Percentiles rank a stretch among this genome's conserved stretches.
Conservation (phyloP, 192 early-diverging fungal species). For the Coemansia umbellata region DNA sequence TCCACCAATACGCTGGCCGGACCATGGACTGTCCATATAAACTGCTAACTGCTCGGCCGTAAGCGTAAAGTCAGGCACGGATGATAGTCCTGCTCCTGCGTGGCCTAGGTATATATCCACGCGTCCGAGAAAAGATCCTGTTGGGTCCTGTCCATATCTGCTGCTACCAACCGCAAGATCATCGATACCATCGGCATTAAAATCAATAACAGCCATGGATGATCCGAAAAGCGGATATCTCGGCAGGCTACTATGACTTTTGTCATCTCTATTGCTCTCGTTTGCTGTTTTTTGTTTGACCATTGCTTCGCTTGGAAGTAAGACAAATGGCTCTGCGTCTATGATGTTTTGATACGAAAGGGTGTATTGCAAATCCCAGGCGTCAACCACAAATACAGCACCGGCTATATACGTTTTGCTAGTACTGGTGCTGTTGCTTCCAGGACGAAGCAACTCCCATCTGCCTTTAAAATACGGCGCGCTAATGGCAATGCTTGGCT, state of each 20-base stretch:
- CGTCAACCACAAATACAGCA: slow-evolving; percentile 53
- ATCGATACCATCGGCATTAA: slow-evolving; percentile 83
- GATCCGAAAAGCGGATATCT: slow-evolving; percentile 66
- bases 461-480: slow-evolving; percentile 55
- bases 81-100: slow-evolving; percentile 43
- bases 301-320: slow-evolving; percentile 13
- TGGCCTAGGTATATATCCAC: slow-evolving; percentile 70
- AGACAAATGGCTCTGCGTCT: slow-evolving; percentile 35
- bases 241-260: background rate
- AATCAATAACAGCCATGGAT: slow-evolving; percentile 70
- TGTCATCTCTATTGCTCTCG: background rate
- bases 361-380: slow-evolving; percentile 1
- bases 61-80: slow-evolving; percentile 50
- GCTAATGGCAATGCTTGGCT: slow-evolving; percentile 58
- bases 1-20: slow-evolving; percentile 29
- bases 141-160: slow-evolving; percentile 50
- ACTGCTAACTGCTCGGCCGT: slow-evolving; percentile 20
- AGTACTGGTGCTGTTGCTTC: background rate
- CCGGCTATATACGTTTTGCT: slow-evolving; percentile 27
- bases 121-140: slow-evolving; percentile 45
- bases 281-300: too few relatives aligned
- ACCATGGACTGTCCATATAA: slow-evolving; percentile 13
- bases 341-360: slow-evolving; percentile 47
- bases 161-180: slow-evolving; percentile 70
- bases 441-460: background rate